Evolutionary conservation across 345 rosid genomes (phyloP), one percentile per base, ranked within the genome.

Genomic region (Pelargonium nanum): DNA sequence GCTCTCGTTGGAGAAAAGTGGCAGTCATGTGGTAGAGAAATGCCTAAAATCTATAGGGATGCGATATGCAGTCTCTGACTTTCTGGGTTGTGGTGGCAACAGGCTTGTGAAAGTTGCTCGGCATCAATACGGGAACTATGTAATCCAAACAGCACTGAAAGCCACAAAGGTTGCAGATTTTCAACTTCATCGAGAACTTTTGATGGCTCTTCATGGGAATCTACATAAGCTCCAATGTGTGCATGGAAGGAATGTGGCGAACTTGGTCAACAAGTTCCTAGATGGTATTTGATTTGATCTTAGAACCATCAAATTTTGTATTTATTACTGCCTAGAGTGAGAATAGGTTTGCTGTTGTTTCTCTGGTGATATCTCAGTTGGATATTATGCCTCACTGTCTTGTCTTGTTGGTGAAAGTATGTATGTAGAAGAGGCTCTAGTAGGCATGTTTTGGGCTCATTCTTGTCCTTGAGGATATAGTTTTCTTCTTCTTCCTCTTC

Each of bases 121-220:
- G 22, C 32, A 72, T 56, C 28, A 52, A 2, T 69, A 26, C 10
- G 74, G 76, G 20, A 76, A 69, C 50, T 72, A 65, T 21, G 80
- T 75, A 64, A 56, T 75, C 19, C 80, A 75, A 53, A 75, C 25
- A 23, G 74, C 76, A 52, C 6, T 76, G 56, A 57, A 44, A 24
- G 65, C 53, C 26, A 59, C 72, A 5, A 66, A 22, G 72, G 6
- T 50, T 19, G 4, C 16, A 6, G 17, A 34, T 1, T 24, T 13
- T 28, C 6, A 5, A 50, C 66, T 65, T 25, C 20, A 66, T 55
- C 45, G 20, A 0, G 34, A 15, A 9, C 77, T 76, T 21, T 22
- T 69, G 15, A 54, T 4, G 22, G 22, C 32, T 4, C 67, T 69
- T 5, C 26, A 17, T 1, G 48, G 22, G 0, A 23, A 60, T 57